Percentiles rank a stretch among this genome's conserved stretches.
phyloP scores from a whole-genome alignment of 78 protist species.

The Planoprotostelium fungivorum region DNA sequence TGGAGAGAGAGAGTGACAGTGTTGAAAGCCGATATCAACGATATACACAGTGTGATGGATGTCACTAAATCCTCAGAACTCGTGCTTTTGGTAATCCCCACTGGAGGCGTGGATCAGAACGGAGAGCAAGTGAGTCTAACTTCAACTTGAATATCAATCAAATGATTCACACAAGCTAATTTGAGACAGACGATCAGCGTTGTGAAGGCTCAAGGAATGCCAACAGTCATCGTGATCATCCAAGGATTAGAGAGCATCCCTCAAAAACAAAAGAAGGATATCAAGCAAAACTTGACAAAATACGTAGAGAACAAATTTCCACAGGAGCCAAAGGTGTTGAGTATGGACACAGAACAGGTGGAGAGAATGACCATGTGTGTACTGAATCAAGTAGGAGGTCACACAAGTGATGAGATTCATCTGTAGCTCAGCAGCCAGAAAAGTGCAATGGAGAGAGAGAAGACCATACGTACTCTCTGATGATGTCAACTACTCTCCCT shows the following conservation, averaged over 20 bases:
- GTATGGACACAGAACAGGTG: slow-evolving; percentile 53
- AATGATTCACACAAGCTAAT: not conserved
- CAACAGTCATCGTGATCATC: slow-evolving; percentile 52
- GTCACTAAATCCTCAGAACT: slow-evolving; percentile 39
- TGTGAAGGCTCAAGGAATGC: slow-evolving; percentile 71
- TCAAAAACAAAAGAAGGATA: slow-evolving; percentile 32
- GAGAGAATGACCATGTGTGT: slow-evolving; percentile 11
- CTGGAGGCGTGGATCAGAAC: not conserved
- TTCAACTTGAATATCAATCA: slow-evolving; percentile 26
- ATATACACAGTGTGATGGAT: slow-evolving; percentile 27
- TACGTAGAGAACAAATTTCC: slow-evolving; percentile 51
- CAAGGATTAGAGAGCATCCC: slow-evolving; percentile 35
- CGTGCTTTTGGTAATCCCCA: slow-evolving; percentile 33
- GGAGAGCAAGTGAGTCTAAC: slow-evolving; percentile 7
- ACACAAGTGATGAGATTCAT: slow-evolving; percentile 12
- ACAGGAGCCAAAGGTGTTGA: slow-evolving; percentile 64
- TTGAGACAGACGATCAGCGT: slow-evolving; percentile 8
- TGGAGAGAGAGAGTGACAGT: too few relatives aligned
- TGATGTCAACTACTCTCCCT: not conserved
- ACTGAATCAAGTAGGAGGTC: slow-evolving; percentile 17
- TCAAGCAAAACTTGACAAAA: slow-evolving; percentile 24
- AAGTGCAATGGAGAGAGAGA: slow-evolving; percentile 12
- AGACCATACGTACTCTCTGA: slow-evolving; percentile 16
- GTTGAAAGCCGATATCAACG: not conserved
- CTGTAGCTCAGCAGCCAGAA: not conserved